Evolutionary conservation across 2,329 filamentous ascomycete species (phyloP), one percentile per base, ranked within the genome.

Genomic region (Epichloe elymi): DNA sequence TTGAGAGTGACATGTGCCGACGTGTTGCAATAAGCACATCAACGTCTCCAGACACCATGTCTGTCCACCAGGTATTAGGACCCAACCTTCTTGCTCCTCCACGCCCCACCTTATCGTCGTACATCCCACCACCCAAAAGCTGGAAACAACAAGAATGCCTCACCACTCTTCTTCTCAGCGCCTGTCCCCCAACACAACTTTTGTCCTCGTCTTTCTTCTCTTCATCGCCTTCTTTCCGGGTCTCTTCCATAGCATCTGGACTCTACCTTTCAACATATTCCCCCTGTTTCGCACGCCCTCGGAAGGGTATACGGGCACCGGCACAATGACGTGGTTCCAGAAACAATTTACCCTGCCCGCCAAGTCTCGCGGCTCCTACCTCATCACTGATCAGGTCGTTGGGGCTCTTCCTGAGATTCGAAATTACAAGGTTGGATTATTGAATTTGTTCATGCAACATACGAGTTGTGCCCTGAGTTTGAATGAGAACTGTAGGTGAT

Each of bases 391-490:
- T 65, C 74, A 83, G 49, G 78, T 97, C 51, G 59, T 80, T 26
- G 72, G 74, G 47, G 73, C 82, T 53, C 71, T 97, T 1, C 90
- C 91, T 4, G 89, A 96, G 69, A 78, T 97, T 57, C 74, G 75
- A 53, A 67, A 79, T 57, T 95, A 95, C 78, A 91, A 91, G 66
- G 80, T 93, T 59, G 89, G 89, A 43, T 70, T 95, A 54, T 72
- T 97, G 55, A 83, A 95, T 66, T 76, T 98, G 45, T 98, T 97
- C 67, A 77, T 97, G 50, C 91, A 98, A 70, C 93, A 98, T 70
- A 98, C 93, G 5, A 88, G 82, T 62, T 95, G 89, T 69, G 93
- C 86, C 12, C 75, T 98, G 49, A 87, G 81, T 54, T 72, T 98
- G 60, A 98, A 98, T 65, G 93, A 98, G 76, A 97, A 97, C 71